Base-by-base conservation (phyloP, 2,329 filamentous ascomycete species). In the Pseudogymnoascus sp. region DNA sequence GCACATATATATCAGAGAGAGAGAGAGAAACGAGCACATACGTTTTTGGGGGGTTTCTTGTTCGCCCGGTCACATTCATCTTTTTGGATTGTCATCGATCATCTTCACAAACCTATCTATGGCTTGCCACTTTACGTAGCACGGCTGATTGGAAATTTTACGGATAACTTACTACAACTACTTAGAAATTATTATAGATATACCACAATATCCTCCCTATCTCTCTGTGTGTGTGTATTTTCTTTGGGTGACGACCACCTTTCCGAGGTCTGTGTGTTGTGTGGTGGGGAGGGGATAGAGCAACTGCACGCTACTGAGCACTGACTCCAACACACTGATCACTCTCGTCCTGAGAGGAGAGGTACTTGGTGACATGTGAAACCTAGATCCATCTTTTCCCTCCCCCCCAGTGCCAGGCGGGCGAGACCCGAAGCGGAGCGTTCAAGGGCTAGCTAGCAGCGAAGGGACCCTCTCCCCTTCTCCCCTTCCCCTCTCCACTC, bases 101-200 rank as follows among this genome's bases (percentile, higher is more conserved):
- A 34, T 56, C 25, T 56, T 34, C 25, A 56, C 25, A 56, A 18
- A 34, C 25, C 11, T 46, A 28, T 28, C 25, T 56, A 56, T 56
- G 14, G 46, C 46, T 56, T 31, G 46, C 25, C 46, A 34, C 46
- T 56, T 56, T 7, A 56, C 23, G 25, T 34, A 56, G 46, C 46
- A 44, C n/a, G 18, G 25, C 25, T 34, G 46, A 56, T 56, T 56
- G 46, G 46, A 34, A 56, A 56, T 56, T 44, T 56, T 23, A 56
- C 46, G 28, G 46, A 56, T 56, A 56, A 56, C n/a, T 16, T 28
- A 53, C 21, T 50, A 44, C 23, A 16, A 44, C 21, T 53, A 53
- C 44, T 53, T 56, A 56, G 46, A 56, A 56, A 56, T 56, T 56
- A 53, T 53, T 53, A 53, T 53, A 53, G 46, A 53, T 31, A 53